These are phyloP conservation scores for Saccharomycopsis guyanensis DNA, from an alignment of 805 yeast species.

Conservation along the genomic window DNA sequence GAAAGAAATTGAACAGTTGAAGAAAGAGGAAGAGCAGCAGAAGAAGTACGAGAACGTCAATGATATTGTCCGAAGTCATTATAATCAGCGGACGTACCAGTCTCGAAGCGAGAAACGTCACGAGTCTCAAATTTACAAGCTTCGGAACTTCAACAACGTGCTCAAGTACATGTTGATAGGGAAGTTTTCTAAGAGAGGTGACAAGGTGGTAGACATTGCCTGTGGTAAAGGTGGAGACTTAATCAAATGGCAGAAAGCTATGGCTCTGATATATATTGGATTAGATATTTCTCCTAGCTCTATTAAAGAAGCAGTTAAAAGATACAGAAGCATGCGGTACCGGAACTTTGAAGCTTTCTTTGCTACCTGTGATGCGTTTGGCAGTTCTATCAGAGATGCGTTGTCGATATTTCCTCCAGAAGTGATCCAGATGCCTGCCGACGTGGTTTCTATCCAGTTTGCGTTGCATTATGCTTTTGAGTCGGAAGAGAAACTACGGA, in stretches of 20 bases:
- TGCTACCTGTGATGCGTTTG: conserved; percentile 90
- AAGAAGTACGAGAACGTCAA: conserved; percentile 39
- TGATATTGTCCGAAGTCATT: conserved; percentile 70
- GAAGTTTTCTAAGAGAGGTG: conserved; percentile 48
- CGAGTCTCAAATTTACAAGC: conserved; percentile 74
- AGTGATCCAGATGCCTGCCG: conserved; percentile 55
- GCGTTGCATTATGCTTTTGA: conserved; percentile 94
- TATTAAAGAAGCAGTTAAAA: conserved; percentile 70
- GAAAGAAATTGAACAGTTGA: conserved; percentile 12
- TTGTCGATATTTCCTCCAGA: conserved; percentile 63
- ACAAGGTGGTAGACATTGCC: conserved; percentile 74
- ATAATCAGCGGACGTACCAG: conserved; percentile 73
- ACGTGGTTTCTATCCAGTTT: conserved; percentile 84
- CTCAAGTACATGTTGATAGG: conserved; percentile 80
- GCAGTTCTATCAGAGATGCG: conserved; percentile 57
- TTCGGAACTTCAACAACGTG: conserved; percentile 86
- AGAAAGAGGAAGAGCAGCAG: conserved; percentile 23
- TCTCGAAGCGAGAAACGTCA: conserved; percentile 57
- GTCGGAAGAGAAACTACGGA: conserved; percentile 69
- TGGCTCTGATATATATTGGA: conserved; percentile 74
- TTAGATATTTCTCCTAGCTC: conserved; percentile 88
- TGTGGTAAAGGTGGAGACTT: conserved; percentile 99
- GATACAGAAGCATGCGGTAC: conserved; percentile 53
- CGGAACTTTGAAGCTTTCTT: conserved; percentile 66
- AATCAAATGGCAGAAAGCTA: conserved; percentile 75